Conservation (phyloP, 345 rosid genomes). For the Eutrema japonicum region DNA sequence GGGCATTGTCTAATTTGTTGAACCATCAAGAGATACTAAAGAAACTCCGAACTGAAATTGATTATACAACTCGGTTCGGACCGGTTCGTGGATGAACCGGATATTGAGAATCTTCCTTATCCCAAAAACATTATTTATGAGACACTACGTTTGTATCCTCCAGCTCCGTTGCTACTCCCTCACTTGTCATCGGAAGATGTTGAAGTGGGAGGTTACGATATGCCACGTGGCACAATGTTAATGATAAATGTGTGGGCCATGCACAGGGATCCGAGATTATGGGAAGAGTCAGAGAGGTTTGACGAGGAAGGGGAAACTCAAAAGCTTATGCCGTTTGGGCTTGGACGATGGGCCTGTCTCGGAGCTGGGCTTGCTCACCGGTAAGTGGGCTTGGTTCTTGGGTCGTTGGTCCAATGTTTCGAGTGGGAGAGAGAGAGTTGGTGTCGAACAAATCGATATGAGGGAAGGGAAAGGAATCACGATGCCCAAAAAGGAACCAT, state of each 20-base stretch:
- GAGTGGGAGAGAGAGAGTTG: slow-evolving; percentile 52
- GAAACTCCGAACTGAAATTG: slow-evolving; percentile 48
- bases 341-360: slow-evolving; percentile 54
- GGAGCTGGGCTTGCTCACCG: slow-evolving; percentile 49
- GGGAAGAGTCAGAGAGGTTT: slow-evolving; percentile 57
- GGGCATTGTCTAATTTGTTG: slow-evolving; percentile 56
- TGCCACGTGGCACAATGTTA: slow-evolving; percentile 50
- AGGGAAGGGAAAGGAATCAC: slow-evolving; percentile 44
- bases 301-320: slow-evolving; percentile 33
- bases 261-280: slow-evolving; percentile 48
- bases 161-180: slow-evolving; percentile 56
- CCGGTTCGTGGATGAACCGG: slow-evolving; percentile 48
- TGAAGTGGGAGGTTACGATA: slow-evolving; percentile 46
- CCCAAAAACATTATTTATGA: slow-evolving; percentile 51
- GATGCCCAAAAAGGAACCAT: slow-evolving; percentile 45
- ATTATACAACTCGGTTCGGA: slow-evolving; percentile 44
- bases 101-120: slow-evolving; percentile 42
- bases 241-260: slow-evolving; percentile 58
- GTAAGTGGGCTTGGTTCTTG: slow-evolving; percentile 44
- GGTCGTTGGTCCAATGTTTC: slow-evolving; percentile 54
- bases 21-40: slow-evolving; percentile 43
- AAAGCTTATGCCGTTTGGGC: slow-evolving; percentile 52
- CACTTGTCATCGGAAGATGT: slow-evolving; percentile 52
- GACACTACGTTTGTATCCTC: slow-evolving; percentile 52
- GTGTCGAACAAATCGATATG: slow-evolving; percentile 40